phyloP scores from a whole-genome alignment of 352 stramenopile genomes.

The Pythium vanterpoolii region DNA sequence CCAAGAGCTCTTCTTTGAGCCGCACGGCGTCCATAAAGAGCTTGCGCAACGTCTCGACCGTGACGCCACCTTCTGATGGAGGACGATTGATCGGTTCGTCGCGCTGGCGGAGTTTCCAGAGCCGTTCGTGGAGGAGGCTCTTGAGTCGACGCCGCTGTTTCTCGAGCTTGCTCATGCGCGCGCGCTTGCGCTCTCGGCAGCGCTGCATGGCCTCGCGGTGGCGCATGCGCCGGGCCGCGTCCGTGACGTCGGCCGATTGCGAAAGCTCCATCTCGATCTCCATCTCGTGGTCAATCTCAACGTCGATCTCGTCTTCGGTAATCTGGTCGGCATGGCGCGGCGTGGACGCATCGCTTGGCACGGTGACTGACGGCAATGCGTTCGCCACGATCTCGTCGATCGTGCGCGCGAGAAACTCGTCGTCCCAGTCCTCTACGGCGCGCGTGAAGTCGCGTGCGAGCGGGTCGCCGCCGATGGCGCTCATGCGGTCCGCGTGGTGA shows the following conservation, averaged over 20 bases:
- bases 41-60: constrained; percentile 11
- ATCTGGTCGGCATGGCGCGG: background rate
- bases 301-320: background rate
- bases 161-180: constrained; percentile 18
- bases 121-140: constrained; percentile 5
- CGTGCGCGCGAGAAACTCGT: constrained; percentile 7
- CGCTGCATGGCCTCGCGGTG: constrained; percentile 27
- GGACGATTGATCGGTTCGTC: background rate
- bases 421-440: constrained; percentile 10
- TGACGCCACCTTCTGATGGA: background rate
- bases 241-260: background rate
- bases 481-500: background rate
- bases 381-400: constrained; percentile 16
- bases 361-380: background rate
- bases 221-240: constrained; percentile 15
- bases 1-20: constrained; percentile 23
- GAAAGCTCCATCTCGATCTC: constrained; percentile 8
- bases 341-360: background rate
- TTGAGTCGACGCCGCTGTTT: constrained; percentile 17
- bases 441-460: background rate
- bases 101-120: constrained; percentile 4
- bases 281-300: constrained; percentile 3
- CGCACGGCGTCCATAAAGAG: constrained; percentile 11
- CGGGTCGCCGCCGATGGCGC: constrained; percentile 1
- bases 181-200: constrained; percentile 24